phyloP scores from a whole-genome alignment of 2,329 filamentous ascomycete genomes.

The Pseudogymnoascus sp. region DNA sequence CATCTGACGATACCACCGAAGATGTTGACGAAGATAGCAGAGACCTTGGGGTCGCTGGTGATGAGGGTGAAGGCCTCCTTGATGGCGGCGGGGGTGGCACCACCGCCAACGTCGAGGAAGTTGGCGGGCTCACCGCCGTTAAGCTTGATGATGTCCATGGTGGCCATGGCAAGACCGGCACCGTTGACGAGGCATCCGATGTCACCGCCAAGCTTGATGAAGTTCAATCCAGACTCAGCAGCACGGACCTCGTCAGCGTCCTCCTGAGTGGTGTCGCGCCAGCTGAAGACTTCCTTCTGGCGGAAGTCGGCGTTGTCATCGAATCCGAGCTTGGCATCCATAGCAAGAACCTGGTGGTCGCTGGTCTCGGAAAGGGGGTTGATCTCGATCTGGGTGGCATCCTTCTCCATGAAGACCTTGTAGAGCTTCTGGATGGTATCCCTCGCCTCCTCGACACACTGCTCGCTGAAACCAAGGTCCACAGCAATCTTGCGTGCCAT shows the following conservation, averaged over 20 bases:
- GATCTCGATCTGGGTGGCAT: slow-evolving; percentile 99
- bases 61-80: slow-evolving; percentile 97
- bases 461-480: slow-evolving; percentile 93
- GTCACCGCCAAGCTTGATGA: slow-evolving; percentile 99
- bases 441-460: slow-evolving; percentile 93
- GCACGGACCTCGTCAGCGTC: slow-evolving; percentile 97
- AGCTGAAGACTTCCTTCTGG: slow-evolving; percentile 90
- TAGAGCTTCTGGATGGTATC: slow-evolving; percentile 98
- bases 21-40: slow-evolving; percentile 99
- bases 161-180: slow-evolving; percentile 98
- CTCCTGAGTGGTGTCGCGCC: slow-evolving; percentile 92
- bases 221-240: slow-evolving; percentile 90
- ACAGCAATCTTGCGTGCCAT: slow-evolving; percentile 83
- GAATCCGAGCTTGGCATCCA: slow-evolving; percentile 98
- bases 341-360: slow-evolving; percentile 95
- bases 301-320: slow-evolving; percentile 99
- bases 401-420: slow-evolving; percentile 96
- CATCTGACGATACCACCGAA: slow-evolving; percentile 98
- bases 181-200: slow-evolving; percentile 99
- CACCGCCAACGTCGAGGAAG: slow-evolving; percentile 97
- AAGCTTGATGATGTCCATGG: slow-evolving; percentile 99
- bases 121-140: slow-evolving; percentile 95
- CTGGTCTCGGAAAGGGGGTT: slow-evolving; percentile 98
- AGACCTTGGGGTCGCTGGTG: slow-evolving; percentile 95
- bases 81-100: slow-evolving; percentile 93